These are phyloP conservation scores for Fusarium anthophilum DNA, from an alignment of 2,329 filamentous ascomycete genomes.

Conservation along the genomic window DNA sequence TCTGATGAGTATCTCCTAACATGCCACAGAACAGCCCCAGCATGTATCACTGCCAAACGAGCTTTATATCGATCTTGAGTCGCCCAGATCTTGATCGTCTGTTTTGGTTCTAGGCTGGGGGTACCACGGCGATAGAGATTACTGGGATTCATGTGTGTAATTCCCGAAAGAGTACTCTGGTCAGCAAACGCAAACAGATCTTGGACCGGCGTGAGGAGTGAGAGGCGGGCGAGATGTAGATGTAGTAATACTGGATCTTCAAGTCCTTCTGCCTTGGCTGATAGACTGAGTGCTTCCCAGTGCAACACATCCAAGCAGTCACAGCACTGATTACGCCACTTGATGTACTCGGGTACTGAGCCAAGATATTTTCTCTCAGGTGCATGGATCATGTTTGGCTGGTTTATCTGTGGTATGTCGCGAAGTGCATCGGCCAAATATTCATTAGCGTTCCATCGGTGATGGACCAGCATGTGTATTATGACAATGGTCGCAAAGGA, in stretches of 20 bases:
- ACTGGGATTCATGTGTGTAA: neutral
- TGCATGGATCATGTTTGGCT: neutral
- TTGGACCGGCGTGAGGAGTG: neutral
- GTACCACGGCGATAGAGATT: neutral
- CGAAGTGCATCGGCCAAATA: neutral
- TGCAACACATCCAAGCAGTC: neutral
- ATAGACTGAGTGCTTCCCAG: neutral
- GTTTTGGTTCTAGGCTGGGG: neutral
- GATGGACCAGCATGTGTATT: neutral
- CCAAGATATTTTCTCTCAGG: neutral
- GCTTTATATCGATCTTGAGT: neutral
- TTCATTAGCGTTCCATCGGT: neutral
- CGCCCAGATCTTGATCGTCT: neutral
- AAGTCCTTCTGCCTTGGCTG: neutral
- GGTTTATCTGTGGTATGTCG: neutral
- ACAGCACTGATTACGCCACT: neutral
- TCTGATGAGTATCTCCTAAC: neutral
- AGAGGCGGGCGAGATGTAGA: neutral
- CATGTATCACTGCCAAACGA: neutral
- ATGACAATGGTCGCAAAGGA: neutral
- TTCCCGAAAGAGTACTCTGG: neutral
- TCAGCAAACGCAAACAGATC: neutral
- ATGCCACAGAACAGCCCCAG: neutral
- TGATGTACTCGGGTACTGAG: neutral
- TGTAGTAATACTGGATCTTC: neutral